phyloP scores from a whole-genome alignment of 1,284 basidiomycete genomes.

The Ustilago nuda region DNA sequence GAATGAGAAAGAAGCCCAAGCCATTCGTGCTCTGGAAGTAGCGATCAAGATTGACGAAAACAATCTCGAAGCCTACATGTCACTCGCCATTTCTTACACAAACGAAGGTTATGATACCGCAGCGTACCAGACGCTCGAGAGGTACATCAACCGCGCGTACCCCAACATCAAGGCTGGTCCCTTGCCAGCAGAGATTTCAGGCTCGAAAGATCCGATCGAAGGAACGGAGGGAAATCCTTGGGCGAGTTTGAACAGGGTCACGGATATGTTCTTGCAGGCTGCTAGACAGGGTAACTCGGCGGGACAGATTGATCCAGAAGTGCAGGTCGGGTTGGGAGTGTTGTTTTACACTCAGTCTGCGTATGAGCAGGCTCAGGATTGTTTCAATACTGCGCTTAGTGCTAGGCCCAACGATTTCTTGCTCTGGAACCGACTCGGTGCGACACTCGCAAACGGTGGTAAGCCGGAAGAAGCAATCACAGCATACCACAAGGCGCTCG shows the following conservation, averaged over 20 bases:
- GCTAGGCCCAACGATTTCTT: slow-evolving; percentile 89
- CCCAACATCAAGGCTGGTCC: slow-evolving; percentile 73
- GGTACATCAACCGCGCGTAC: slow-evolving; percentile 84
- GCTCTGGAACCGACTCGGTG: slow-evolving; percentile 95
- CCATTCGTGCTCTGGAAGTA: slow-evolving; percentile 73
- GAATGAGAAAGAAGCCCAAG: slow-evolving; percentile 81
- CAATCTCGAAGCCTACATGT: slow-evolving; percentile 73
- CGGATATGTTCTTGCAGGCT: slow-evolving; percentile 84
- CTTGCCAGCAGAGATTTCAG: slow-evolving; percentile 75
- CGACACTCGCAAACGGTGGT: slow-evolving; percentile 92
- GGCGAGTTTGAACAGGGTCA: slow-evolving; percentile 85
- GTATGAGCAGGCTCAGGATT: slow-evolving; percentile 86
- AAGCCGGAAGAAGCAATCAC: slow-evolving; percentile 93
- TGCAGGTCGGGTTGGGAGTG: slow-evolving; percentile 92
- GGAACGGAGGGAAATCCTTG: slow-evolving; percentile 75
- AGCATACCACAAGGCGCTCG: slow-evolving; percentile 92
- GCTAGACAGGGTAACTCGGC: slow-evolving; percentile 76
- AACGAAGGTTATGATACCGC: slow-evolving; percentile 93
- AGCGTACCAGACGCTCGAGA: slow-evolving; percentile 86
- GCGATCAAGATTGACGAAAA: slow-evolving; percentile 77
- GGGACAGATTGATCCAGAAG: slow-evolving; percentile 83
- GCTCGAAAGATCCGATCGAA: slow-evolving; percentile 71
- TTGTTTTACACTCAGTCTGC: slow-evolving; percentile 87
- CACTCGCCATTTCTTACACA: slow-evolving; percentile 92
- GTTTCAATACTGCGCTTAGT: slow-evolving; percentile 86